Evolutionary conservation across 192 early-diverging fungal genomes (phyloP).

Genomic region (Pilobolus umbonatus): DNA sequence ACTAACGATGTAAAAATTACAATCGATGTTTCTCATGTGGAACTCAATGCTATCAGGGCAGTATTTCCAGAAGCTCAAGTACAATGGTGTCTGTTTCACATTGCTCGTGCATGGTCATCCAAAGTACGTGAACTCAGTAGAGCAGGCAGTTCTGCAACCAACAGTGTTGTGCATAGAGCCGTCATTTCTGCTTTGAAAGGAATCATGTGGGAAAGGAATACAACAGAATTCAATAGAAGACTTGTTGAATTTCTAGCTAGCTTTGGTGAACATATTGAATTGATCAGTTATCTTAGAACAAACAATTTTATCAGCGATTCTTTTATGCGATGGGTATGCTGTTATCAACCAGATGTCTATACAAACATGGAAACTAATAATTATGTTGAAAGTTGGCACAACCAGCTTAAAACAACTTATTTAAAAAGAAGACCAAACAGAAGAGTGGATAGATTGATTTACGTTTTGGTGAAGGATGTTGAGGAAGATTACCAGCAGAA

Average conservation of each 20-base stretch:
- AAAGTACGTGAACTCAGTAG: neutral
- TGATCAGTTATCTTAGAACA: neutral
- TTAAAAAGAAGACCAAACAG: constrained; percentile 3
- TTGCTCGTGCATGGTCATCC: neutral
- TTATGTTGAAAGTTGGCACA: constrained; percentile 9
- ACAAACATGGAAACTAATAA: neutral
- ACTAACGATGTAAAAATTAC: neutral
- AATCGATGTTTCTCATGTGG: neutral
- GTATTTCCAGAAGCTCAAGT: neutral
- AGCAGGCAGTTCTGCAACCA: neutral
- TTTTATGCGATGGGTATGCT: neutral
- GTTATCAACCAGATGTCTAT: neutral
- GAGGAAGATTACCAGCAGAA: neutral
- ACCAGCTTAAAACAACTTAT: constrained; percentile 5
- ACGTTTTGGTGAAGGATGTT: neutral
- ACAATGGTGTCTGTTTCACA: neutral
- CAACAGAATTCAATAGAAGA: neutral
- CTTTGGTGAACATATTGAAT: neutral
- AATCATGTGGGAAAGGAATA: constrained; percentile 1
- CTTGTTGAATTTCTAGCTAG: neutral
- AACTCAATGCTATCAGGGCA: neutral
- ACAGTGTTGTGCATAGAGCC: neutral
- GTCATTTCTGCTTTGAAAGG: neutral
- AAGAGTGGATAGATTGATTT: constrained; percentile 1
- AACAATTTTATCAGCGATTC: neutral